These are phyloP conservation scores for Phialemoniopsis sp. DNA, from an alignment of 2,329 filamentous ascomycete species.

Conservation along the genomic window DNA sequence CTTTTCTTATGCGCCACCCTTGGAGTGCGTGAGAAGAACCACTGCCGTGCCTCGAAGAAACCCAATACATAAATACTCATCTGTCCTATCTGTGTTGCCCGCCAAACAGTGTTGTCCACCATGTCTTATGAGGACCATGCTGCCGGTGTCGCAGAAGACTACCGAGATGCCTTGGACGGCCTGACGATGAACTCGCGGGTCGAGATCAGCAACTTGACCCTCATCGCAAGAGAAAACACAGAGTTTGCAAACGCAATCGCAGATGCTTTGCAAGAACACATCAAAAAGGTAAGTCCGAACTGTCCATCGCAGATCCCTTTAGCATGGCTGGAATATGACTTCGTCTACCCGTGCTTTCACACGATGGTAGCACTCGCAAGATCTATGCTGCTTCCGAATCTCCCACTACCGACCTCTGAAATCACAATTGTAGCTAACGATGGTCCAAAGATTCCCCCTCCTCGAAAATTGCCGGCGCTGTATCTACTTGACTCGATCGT, in stretches of 20 bases:
- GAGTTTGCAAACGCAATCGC: conserved; percentile 94
- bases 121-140: conserved; percentile 51
- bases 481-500: conserved; percentile 98
- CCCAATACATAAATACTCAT: too few species aligned
- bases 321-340: too few species aligned
- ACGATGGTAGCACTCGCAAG: too few species aligned
- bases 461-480: conserved; percentile 88
- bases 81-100: too few species aligned
- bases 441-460: conserved; percentile 67
- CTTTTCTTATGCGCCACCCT: too few species aligned
- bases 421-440: conserved; percentile 13
- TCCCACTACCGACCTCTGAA: too few species aligned
- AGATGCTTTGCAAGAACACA: conserved; percentile 85
- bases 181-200: conserved; percentile 86
- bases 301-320: background rate
- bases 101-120: conserved; percentile 8
- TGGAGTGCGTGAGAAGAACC: too few species aligned
- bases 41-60: too few species aligned
- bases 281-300: conserved; percentile 74
- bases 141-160: conserved; percentile 92
- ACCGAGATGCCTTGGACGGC: conserved; percentile 88
- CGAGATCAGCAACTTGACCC: conserved; percentile 95
- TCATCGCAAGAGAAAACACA: conserved; percentile 96
- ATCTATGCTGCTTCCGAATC: too few species aligned
- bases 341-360: too few species aligned